Base-by-base conservation (phyloP, 1,284 basidiomycete species). In the Chondrostereum purpureum region DNA sequence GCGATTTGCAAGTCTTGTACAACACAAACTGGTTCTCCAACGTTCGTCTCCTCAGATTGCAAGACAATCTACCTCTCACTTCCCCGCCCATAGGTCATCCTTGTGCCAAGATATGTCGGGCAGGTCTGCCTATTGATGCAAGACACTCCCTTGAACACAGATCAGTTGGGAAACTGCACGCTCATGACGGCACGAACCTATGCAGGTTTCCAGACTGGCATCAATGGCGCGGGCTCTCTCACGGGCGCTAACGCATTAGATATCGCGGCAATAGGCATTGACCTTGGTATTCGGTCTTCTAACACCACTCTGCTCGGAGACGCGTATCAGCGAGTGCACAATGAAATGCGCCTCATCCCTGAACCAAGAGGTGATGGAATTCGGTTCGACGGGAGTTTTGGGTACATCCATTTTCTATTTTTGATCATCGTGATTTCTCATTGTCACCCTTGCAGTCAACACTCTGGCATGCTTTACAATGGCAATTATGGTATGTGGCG, bases 21-120 rank as follows among this genome's bases (percentile, higher is more conserved):
- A 83, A 83, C 53, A 73, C 71, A 45, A 85, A 87, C 57, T 87
- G 83, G 83, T 81, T 72, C 54, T 75, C 72, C 5, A 83, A 81
- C 52, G 75, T 78, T 45, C 31, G 55, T n/a, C 8, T 31, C 27
- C n/a, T n/a, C n/a, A n/a, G n/a, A n/a, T n/a, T n/a, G n/a, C n/a
- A n/a, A n/a, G n/a, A n/a, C n/a, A n/a, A n/a, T n/a, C n/a, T n/a
- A n/a, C n/a, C n/a, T n/a, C n/a, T n/a, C n/a, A n/a, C 27, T 50
- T 18, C 33, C 21, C 34, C 43, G 34, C 20, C 27, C 42, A 1
- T 47, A 82, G 73, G 66, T 82, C 19, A 80, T 83, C 27, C 66
- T 76, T n/a, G 72, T 81, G 14, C 80, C 82, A 1, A 64, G 64
- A 44, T 64, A 74, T 24, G 74, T 75, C 22, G 70, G 68, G 11